A percentile compares a stretch with the other conserved stretches of the same genome.
These are phyloP conservation scores for Pichia phayaonensis DNA, from an alignment of 805 yeast genomes.

Conservation along the genomic window DNA sequence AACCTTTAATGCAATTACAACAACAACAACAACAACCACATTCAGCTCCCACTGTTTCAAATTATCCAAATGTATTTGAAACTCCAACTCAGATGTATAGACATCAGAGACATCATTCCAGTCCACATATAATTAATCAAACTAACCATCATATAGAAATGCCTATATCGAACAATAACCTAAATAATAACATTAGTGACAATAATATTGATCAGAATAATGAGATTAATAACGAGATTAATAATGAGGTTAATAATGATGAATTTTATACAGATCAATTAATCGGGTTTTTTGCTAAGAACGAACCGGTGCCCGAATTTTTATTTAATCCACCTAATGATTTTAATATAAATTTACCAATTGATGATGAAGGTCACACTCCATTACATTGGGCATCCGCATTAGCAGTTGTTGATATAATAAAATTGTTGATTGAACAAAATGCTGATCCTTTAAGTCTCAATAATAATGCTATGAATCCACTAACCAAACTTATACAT, in stretches of 20 bases:
- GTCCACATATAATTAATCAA: background rate
- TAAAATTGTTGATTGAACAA: slow-evolving; percentile 46
- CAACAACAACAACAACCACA: slow-evolving; percentile 5
- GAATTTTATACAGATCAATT: slow-evolving; percentile 34
- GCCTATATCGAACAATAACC: background rate
- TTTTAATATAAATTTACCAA: slow-evolving; percentile 56
- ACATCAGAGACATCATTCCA: slow-evolving; percentile 17
- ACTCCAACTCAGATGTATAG: slow-evolving; percentile 16
- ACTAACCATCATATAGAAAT: background rate
- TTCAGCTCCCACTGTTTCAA: background rate
- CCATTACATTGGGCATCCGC: slow-evolving; percentile 84
- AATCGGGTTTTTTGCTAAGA: slow-evolving; percentile 47
- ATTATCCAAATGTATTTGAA: background rate
- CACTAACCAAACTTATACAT: slow-evolving; percentile 59
- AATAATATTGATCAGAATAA: too few relatives aligned
- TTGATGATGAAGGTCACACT: slow-evolving; percentile 77
- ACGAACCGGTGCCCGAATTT: slow-evolving; percentile 31
- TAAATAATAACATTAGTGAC: background rate
- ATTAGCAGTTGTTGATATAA: slow-evolving; percentile 57
- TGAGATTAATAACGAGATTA: background rate
- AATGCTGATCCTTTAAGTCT: slow-evolving; percentile 53
- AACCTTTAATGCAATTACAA: slow-evolving; percentile 11
- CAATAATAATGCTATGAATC: slow-evolving; percentile 56
- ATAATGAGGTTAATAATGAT: background rate
- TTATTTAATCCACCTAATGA: slow-evolving; percentile 51